Percentiles rank a stretch among this genome's conserved stretches.
Evolutionary conservation across 2,329 filamentous ascomycete species (phyloP).

Genomic region (Venturia aucupariae): DNA sequence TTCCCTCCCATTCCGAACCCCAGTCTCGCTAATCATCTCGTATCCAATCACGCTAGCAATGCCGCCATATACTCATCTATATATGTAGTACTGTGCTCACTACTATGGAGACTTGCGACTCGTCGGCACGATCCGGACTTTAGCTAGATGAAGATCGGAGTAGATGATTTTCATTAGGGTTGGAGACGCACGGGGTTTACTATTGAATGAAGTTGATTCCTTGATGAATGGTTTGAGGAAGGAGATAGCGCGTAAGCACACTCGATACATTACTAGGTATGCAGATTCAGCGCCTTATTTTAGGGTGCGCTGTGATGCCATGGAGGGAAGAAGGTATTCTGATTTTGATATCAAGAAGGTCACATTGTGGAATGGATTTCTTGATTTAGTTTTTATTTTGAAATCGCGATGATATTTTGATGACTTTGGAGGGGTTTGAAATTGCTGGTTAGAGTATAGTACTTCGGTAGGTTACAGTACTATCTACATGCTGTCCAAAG

Average conservation of each 20-base stretch:
- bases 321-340: slow-evolving; percentile 20
- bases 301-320: slow-evolving; percentile 25
- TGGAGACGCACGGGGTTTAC: slow-evolving; percentile 25
- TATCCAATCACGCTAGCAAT: not conserved
- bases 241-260: slow-evolving; percentile 39
- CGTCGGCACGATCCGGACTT: not conserved
- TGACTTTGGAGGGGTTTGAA: too few species aligned
- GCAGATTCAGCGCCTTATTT: slow-evolving; percentile 38
- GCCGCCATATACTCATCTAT: not conserved
- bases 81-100: too few species aligned
- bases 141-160: not conserved
- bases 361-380: too few species aligned
- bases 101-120: not conserved
- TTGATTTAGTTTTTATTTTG: too few species aligned
- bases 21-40: not conserved
- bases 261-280: slow-evolving; percentile 39
- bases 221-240: slow-evolving; percentile 50
- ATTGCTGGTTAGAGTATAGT: too few species aligned
- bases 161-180: not conserved
- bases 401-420: too few species aligned
- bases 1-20: not conserved
- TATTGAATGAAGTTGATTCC: slow-evolving; percentile 41
- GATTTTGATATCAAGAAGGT: not conserved
- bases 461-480: too few species aligned
- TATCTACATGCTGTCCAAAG: too few species aligned